phyloP scores from a whole-genome alignment of 2,329 filamentous ascomycete genomes.

The Colletotrichum abscissum region DNA sequence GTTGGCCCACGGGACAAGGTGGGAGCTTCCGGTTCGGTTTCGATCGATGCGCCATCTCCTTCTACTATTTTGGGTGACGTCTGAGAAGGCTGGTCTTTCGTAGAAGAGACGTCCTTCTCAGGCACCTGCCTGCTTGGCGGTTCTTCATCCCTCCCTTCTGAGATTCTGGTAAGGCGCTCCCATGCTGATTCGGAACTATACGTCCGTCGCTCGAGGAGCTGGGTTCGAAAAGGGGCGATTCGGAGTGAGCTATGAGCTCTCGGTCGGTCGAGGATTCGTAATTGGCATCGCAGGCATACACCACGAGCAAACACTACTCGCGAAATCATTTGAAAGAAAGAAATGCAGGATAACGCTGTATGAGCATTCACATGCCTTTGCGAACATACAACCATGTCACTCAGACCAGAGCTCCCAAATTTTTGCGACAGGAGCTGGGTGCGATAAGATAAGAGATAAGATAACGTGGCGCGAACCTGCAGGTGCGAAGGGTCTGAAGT shows the following conservation, averaged over 20 bases:
- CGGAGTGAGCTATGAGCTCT: constrained; percentile 16
- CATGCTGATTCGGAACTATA: constrained; percentile 29
- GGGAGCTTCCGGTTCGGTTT: background rate
- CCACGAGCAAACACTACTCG: constrained; percentile 46
- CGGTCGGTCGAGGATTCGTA: constrained; percentile 39
- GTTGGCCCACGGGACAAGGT: background rate
- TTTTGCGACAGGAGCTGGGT: constrained; percentile 17
- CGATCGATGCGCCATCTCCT: background rate
- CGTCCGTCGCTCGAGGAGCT: constrained; percentile 8
- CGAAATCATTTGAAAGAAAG: constrained; percentile 47
- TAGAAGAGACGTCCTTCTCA: background rate
- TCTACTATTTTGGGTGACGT: background rate
- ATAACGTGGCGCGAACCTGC: background rate
- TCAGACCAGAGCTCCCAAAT: constrained; percentile 21
- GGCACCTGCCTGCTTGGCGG: background rate
- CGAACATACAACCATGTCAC: background rate
- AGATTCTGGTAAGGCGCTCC: constrained; percentile 15
- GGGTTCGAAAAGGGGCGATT: constrained; percentile 9
- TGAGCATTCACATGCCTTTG: constrained; percentile 2
- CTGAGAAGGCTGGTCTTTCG: background rate
- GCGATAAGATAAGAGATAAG: constrained; percentile 39
- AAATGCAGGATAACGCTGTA: background rate
- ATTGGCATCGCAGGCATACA: constrained; percentile 48
- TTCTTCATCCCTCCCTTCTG: background rate
- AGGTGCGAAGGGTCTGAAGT: constrained; percentile 18